phyloP scores from a whole-genome alignment of 1,284 basidiomycete species.

The Cryptococcus amylolentus region DNA sequence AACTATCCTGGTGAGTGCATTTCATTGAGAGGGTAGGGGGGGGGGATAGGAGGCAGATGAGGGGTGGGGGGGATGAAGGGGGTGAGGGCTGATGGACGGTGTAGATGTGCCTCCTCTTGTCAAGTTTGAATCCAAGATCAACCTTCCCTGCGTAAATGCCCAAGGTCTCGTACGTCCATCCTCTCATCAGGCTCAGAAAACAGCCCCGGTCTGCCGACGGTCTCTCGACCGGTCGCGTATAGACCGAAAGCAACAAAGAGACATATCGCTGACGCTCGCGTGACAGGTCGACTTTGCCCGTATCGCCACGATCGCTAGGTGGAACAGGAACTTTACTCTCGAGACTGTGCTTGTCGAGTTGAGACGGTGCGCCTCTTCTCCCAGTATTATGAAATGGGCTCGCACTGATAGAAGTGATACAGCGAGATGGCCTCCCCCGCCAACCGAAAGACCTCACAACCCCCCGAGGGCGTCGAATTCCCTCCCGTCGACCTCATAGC shows the following conservation, averaged over 20 bases:
- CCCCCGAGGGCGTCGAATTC: constrained; percentile 71
- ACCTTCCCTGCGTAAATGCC: constrained; percentile 84
- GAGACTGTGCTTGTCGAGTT: constrained; percentile 89
- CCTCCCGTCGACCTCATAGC: constrained; percentile 43
- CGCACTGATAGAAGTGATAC: neutral
- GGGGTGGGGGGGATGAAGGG: neutral
- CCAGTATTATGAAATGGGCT: constrained; percentile 4
- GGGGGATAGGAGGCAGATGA: neutral
- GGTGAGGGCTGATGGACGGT: neutral
- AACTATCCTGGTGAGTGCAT: constrained; percentile 69
- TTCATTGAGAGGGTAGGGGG: neutral
- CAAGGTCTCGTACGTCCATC: constrained; percentile 58
- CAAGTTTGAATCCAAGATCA: constrained; percentile 80
- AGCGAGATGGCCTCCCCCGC: constrained; percentile 92
- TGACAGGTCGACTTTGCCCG: constrained; percentile 64
- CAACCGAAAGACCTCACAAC: constrained; percentile 93
- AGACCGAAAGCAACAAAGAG: neutral
- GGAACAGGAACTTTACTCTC: constrained; percentile 72
- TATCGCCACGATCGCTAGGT: constrained; percentile 66
- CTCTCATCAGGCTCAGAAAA: neutral
- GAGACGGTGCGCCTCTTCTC: constrained; percentile 61
- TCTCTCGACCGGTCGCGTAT: neutral
- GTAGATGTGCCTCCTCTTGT: constrained; percentile 46
- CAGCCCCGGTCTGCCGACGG: too few relatives aligned
- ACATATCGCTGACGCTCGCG: neutral